Conservation (phyloP, 768 basidiomycete genomes). For the Butyriboletus loyo region DNA sequence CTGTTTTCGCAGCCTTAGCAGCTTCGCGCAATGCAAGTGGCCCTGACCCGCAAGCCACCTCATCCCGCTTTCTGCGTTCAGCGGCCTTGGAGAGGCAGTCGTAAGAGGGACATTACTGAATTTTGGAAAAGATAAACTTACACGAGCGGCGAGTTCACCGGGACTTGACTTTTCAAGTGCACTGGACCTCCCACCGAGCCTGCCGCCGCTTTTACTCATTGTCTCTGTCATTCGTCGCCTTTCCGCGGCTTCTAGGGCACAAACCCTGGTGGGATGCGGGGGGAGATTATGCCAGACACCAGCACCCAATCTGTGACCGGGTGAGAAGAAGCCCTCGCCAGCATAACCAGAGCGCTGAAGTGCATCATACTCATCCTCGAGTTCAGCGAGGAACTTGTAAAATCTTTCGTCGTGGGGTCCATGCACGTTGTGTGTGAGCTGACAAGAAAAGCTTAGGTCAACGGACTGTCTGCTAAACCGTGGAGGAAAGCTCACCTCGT, state of each 20-base stretch:
- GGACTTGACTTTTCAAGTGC: constrained; percentile 47
- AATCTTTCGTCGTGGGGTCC: constrained; percentile 88
- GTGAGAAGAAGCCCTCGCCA: constrained; percentile 86
- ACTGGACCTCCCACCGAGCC: constrained; percentile 54
- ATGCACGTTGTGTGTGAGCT: constrained; percentile 89
- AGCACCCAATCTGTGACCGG: constrained; percentile 68
- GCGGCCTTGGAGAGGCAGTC: constrained; percentile 61
- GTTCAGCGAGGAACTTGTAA: constrained; percentile 64
- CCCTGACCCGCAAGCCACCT: constrained; percentile 70
- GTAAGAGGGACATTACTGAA: not conserved
- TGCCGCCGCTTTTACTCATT: constrained; percentile 51
- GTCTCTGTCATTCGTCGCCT: constrained; percentile 50
- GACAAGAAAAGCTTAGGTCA: not conserved
- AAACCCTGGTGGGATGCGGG: constrained; percentile 57
- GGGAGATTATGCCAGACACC: constrained; percentile 68
- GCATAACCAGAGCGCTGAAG: constrained; percentile 79
- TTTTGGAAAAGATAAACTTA: constrained; percentile 39
- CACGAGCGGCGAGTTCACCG: constrained; percentile 64
- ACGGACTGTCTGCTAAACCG: not conserved
- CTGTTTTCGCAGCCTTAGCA: constrained; percentile 65
- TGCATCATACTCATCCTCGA: constrained; percentile 84
- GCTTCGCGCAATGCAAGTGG: constrained; percentile 55
- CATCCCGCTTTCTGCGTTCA: constrained; percentile 71
- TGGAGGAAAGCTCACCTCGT: constrained; percentile 56
- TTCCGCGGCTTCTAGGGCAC: constrained; percentile 80